Base-by-base conservation (phyloP, 257 asterid species). In the Nicotiana paniculata region DNA sequence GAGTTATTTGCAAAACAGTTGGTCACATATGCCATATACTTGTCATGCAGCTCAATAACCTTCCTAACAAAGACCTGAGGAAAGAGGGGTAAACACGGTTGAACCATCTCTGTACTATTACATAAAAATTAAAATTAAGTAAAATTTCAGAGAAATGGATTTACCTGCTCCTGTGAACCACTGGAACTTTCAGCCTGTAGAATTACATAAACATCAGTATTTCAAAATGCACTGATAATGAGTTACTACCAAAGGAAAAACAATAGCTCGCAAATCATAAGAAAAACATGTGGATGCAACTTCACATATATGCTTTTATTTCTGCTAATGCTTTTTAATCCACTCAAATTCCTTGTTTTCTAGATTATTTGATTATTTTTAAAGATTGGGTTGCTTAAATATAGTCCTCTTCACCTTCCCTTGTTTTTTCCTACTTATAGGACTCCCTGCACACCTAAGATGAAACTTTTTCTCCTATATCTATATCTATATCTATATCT, bases 31-130 rank as follows among this genome's bases (percentile, higher is more conserved):
- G 80, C 85, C 80, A 80, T 79, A 81, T 83, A 88, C 88, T 87
- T 92, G 66, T 88, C 91, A 54, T 87, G 90, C 76, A 90, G 89
- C 78, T 88, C 90, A 11, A 89, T 89, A 37, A 84, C 81, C 69
- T 86, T 87, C 28, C 86, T 80, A 65, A 88, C 89, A 77, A 92
- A 88, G 58, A 76, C 84, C 95, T 89, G 86, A 74, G 81, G 48
- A 24, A 77, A 77, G 39, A 55, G 21, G 17, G 21, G 37, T 9
- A 43, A 2, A 64, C 3, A 69, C 33, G 7, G 65, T 35, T 66
- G 12, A 48, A 35, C 18, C 64, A 48, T 43, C 79, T 16, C 72
- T 43, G n/a, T n/a, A 43, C 53, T 76, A 67, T 26, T 4, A 55
- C 24, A 26, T 10, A 26, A 51, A 74, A 8, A 75, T 15, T 26